These are phyloP conservation scores for Cyberlindnera saturnus DNA, from an alignment of 805 yeast species.

Conservation along the genomic window DNA sequence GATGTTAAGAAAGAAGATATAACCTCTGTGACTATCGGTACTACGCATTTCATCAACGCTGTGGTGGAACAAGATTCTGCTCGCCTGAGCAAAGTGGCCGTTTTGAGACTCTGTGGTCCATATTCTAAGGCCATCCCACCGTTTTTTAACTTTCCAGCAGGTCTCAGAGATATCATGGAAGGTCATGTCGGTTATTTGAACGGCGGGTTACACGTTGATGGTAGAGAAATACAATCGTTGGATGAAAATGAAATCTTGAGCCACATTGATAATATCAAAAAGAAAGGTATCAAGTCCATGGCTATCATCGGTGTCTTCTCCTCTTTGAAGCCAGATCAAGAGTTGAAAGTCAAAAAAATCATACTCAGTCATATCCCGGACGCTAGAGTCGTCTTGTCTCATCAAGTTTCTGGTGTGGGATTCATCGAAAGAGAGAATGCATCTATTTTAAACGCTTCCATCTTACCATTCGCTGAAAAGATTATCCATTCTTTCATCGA, in stretches of 20 bases:
- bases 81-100: conserved; percentile 37
- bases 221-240: conserved; percentile 30
- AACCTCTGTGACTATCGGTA: conserved; percentile 39
- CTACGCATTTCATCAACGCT: conserved; percentile 46
- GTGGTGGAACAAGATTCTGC: conserved; percentile 39
- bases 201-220: conserved; percentile 39
- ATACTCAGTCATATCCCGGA: conserved; percentile 30
- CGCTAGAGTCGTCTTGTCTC: conserved; percentile 32
- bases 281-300: conserved; percentile 28
- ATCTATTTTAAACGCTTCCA: conserved; percentile 39
- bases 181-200: conserved; percentile 30
- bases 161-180: conserved; percentile 28
- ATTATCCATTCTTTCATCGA: conserved; percentile 34
- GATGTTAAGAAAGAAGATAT: conserved; percentile 25
- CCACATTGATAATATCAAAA: conserved; percentile 28
- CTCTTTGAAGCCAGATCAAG: conserved; percentile 32
- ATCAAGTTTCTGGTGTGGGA: conserved; percentile 37
- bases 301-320: conserved; percentile 37
- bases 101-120: conserved; percentile 37
- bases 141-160: conserved; percentile 38
- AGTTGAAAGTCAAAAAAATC: conserved; percentile 27
- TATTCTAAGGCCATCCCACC: conserved; percentile 33
- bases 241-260: conserved; percentile 24
- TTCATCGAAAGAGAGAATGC: conserved; percentile 43
- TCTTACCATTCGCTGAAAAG: conserved; percentile 35